Conservation (phyloP, 2,329 filamentous ascomycete genomes). For the Fusarium tanahbumbuense region DNA sequence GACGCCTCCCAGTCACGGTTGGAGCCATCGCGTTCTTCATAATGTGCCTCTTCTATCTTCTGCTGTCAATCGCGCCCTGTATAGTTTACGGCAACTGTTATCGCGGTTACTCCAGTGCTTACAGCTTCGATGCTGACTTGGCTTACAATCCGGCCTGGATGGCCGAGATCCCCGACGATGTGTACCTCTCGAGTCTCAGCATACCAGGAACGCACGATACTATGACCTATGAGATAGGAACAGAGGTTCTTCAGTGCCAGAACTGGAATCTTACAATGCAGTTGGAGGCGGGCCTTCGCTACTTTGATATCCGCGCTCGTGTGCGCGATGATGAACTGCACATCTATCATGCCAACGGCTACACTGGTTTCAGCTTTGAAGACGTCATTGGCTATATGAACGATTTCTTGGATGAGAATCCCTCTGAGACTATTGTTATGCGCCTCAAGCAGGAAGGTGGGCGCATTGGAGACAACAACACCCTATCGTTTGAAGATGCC, state of each 20-base stretch:
- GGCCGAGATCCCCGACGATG: slow-evolving; percentile 55
- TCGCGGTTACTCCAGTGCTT: slow-evolving; percentile 48
- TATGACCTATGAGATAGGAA: slow-evolving; percentile 58
- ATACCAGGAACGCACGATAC: slow-evolving; percentile 67
- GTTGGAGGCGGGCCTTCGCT: slow-evolving; percentile 60
- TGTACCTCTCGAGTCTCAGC: slow-evolving; percentile 57
- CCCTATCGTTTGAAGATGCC: slow-evolving; percentile 58
- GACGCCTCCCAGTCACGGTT: slow-evolving; percentile 37
- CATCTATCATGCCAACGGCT: slow-evolving; percentile 60
- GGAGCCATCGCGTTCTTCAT: slow-evolving; percentile 40
- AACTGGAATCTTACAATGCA: slow-evolving; percentile 59
- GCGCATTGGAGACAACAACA: slow-evolving; percentile 52
- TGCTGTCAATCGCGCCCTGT: slow-evolving; percentile 46
- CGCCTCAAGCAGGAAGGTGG: slow-evolving; percentile 62
- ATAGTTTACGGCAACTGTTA: slow-evolving; percentile 47
- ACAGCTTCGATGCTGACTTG: slow-evolving; percentile 57
- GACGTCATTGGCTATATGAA: slow-evolving; percentile 59
- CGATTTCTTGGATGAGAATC: slow-evolving; percentile 58
- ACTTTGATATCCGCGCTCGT: slow-evolving; percentile 62
- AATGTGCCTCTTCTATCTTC: slow-evolving; percentile 44
- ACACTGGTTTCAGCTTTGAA: slow-evolving; percentile 59
- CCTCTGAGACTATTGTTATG: slow-evolving; percentile 61
- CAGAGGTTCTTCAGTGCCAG: slow-evolving; percentile 58
- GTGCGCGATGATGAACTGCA: slow-evolving; percentile 57
- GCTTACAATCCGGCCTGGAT: slow-evolving; percentile 57